These are phyloP conservation scores for Scheffersomyces illinoinensis DNA, from an alignment of 1,139 yeast genomes.

Conservation along the genomic window DNA sequence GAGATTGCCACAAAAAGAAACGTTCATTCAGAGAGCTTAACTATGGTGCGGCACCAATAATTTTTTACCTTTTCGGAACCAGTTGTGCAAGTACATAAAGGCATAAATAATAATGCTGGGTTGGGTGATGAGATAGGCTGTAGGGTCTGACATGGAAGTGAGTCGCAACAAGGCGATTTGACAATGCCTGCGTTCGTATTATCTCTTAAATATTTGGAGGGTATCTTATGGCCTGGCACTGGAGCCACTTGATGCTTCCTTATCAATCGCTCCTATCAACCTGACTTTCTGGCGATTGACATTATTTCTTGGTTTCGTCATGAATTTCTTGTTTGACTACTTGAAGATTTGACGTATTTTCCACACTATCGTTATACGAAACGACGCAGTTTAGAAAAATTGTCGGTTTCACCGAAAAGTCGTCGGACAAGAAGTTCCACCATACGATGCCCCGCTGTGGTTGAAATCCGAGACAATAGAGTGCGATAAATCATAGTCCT, in stretches of 20 bases:
- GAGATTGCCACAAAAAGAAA: not conserved
- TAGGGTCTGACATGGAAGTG: not conserved
- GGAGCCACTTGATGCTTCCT: not conserved
- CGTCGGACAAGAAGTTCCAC: not conserved
- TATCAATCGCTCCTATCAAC: not conserved
- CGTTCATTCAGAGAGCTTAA: not conserved
- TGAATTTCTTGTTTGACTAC: not conserved
- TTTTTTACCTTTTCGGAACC: not conserved
- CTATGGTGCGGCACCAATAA: slow-evolving; percentile 1
- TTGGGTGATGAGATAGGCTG: not conserved
- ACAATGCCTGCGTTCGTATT: not conserved
- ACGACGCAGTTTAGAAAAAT: not conserved
- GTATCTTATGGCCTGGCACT: not conserved
- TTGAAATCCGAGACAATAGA: not conserved
- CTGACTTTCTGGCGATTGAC: not conserved
- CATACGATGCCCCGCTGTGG: not conserved
- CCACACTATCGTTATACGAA: not conserved
- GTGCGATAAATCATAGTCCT: not conserved
- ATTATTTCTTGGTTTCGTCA: not conserved
- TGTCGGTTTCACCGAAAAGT: not conserved
- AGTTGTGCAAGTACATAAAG: too few relatives aligned
- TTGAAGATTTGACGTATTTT: not conserved
- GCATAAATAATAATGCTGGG: not conserved
- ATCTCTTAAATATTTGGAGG: not conserved
- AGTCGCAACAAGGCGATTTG: not conserved